Conservation (phyloP, 805 yeast genomes). For the Jamesozyma piceae region DNA sequence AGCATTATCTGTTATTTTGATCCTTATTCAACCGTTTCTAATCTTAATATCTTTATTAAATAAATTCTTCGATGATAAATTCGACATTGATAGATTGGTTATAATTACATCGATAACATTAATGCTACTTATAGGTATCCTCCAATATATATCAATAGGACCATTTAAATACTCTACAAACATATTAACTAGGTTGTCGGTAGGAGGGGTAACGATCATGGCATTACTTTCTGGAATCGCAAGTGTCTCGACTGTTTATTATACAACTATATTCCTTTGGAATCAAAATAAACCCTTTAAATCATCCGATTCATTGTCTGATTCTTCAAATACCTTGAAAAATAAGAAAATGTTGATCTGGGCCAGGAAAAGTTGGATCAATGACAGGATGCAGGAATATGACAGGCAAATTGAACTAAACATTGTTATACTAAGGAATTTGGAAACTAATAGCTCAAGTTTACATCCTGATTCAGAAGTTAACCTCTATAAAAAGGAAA, state of each 20-base stretch:
- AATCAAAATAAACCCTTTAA: slow-evolving; percentile 3
- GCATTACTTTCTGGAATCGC: slow-evolving; percentile 29
- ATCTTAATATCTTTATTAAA: slow-evolving; percentile 21
- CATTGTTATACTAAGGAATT: slow-evolving; percentile 9
- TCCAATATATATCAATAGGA: slow-evolving; percentile 19
- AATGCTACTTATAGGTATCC: slow-evolving; percentile 7
- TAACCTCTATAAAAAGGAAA: neutral
- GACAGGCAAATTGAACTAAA: slow-evolving; percentile 15
- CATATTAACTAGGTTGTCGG: slow-evolving; percentile 26
- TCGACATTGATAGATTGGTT: slow-evolving; percentile 16
- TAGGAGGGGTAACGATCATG: slow-evolving; percentile 28
- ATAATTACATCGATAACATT: slow-evolving; percentile 14
- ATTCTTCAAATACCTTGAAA: slow-evolving; percentile 6
- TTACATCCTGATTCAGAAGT: slow-evolving; percentile 1
- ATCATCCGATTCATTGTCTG: neutral
- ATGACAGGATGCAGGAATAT: slow-evolving; percentile 14
- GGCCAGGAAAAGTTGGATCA: slow-evolving; percentile 17
- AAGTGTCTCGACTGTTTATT: slow-evolving; percentile 26
- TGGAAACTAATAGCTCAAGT: slow-evolving; percentile 13
- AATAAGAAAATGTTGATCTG: slow-evolving; percentile 16
- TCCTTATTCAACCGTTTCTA: slow-evolving; percentile 26
- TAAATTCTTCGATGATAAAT: slow-evolving; percentile 25
- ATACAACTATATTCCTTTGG: slow-evolving; percentile 15
- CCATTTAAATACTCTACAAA: slow-evolving; percentile 24
- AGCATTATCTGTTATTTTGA: slow-evolving; percentile 15